phyloP scores from a whole-genome alignment of 2,329 filamentous ascomycete species.

The Xylaria arbuscula region DNA sequence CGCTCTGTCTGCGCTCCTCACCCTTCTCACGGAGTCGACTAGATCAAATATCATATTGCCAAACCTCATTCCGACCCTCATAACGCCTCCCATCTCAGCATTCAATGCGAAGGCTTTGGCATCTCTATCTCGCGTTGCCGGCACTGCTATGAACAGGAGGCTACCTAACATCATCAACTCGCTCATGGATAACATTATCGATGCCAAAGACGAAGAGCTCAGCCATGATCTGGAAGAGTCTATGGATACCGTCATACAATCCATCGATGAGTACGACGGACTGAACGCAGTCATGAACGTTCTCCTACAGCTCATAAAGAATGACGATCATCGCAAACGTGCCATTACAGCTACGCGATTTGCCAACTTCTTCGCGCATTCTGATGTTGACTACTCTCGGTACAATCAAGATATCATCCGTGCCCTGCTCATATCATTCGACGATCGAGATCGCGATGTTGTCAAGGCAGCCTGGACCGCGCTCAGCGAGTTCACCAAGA shows the following conservation, averaged over 20 bases:
- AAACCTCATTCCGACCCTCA: constrained; percentile 92
- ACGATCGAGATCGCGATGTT: constrained; percentile 83
- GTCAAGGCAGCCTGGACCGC: constrained; percentile 92
- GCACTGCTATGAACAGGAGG: constrained; percentile 88
- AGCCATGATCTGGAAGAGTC: constrained; percentile 78
- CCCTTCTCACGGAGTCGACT: constrained; percentile 90
- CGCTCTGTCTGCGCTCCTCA: constrained; percentile 90
- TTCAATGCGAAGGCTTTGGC: constrained; percentile 97
- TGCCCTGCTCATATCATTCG: constrained; percentile 89
- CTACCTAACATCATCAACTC: constrained; percentile 91
- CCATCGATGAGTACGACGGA: constrained; percentile 95
- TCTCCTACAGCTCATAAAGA: constrained; percentile 86
- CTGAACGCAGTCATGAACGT: constrained; percentile 96
- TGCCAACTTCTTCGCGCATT: constrained; percentile 83
- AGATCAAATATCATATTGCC: constrained; percentile 96
- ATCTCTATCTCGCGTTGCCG: constrained; percentile 91
- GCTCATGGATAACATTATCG: constrained; percentile 91
- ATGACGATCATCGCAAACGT: constrained; percentile 89
- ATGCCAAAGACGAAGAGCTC: constrained; percentile 78
- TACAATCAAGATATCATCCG: constrained; percentile 97
- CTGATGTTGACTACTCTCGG: constrained; percentile 88
- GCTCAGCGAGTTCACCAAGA: constrained; percentile 86
- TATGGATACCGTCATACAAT: constrained; percentile 89
- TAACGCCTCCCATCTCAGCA: constrained; percentile 86
- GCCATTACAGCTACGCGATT: constrained; percentile 82